Evolutionary conservation across 768 basidiomycete species (phyloP), one percentile per base, ranked within the genome.

Genomic region (Tubosaeta brunneosetosa): DNA sequence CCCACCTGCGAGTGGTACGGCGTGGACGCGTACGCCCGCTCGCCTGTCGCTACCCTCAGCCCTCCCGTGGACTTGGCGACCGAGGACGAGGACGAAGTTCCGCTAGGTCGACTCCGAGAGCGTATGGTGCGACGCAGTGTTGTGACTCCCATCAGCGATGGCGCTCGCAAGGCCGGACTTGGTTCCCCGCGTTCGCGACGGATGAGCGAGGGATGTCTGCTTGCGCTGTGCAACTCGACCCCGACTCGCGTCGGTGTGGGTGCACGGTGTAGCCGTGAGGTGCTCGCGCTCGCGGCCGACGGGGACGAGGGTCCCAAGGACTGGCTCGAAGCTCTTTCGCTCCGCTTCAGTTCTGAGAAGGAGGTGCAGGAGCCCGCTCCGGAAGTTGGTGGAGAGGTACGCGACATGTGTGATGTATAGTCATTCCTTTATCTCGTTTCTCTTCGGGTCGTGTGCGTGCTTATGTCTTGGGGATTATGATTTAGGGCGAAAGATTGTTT

Each of bases 141-240:
- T 3, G 42, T 12, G 16, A 22, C 19, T 6, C n/a, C 45, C 12
- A 17, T 45, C 3, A 2, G n/a, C 6, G 48, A 25, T 1, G 16
- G 4, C 22, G 22, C 22, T 0, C 38, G 26, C 49, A 54, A 27
- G 19, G 2, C 33, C 2, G 22, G 22, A 22, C 22, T 3, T 22
- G 17, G 45, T 33, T 53, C 57, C 40, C 55, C 55, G 2, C 27
- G 44, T 3, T 41, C 47, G 14, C 52, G 52, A 32, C 16, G 53
- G 29, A 55, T 52, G 55, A 64, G 62, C 48, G 62, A 63, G 0
- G 61, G 62, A 4, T 63, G 59, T 42, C 32, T 63, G 36, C 40
- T 61, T 25, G 55, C 55, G 4, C 34, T 63, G 0, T 43, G 51
- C 17, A 49, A 51, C 29, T 50, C 50, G 9, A 63, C 61, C 3